phyloP scores from a whole-genome alignment of 2,329 filamentous ascomycete genomes.

The Aspergillus spinulosporus region DNA sequence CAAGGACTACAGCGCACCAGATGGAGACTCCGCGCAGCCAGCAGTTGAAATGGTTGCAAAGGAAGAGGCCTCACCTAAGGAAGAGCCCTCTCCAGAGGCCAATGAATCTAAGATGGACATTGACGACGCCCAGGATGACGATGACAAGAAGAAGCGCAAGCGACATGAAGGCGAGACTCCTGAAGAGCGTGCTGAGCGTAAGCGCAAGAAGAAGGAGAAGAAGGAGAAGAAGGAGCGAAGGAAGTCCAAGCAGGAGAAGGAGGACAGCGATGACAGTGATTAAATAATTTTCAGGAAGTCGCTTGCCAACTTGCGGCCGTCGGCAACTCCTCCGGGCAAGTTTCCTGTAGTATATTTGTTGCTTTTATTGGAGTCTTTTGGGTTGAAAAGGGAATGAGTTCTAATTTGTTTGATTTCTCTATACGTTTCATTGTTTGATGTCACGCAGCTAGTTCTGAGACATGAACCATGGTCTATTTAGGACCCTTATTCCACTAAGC shows the following conservation, averaged over 20 bases:
- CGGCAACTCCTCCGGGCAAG: slow-evolving; percentile 18
- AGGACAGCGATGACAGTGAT: slow-evolving; percentile 61
- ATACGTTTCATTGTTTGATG: slow-evolving; percentile 4
- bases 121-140: slow-evolving; percentile 42
- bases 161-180: slow-evolving; percentile 57
- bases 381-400: slow-evolving; percentile 40
- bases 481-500: neutral
- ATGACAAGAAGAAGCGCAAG: slow-evolving; percentile 56
- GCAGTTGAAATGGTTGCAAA: slow-evolving; percentile 46
- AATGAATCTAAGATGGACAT: slow-evolving; percentile 44
- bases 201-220: slow-evolving; percentile 55
- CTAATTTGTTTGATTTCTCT: slow-evolving; percentile 12
- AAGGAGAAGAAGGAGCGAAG: slow-evolving; percentile 66
- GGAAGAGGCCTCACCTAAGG: slow-evolving; percentile 33
- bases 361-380: slow-evolving; percentile 38
- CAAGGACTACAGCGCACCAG: slow-evolving; percentile 74
- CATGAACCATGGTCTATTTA: neutral
- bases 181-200: slow-evolving; percentile 51
- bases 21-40: slow-evolving; percentile 47
- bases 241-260: slow-evolving; percentile 80
- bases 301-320: slow-evolving; percentile 17
- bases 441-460: slow-evolving; percentile 3
- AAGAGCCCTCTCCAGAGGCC: slow-evolving; percentile 31
- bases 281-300: slow-evolving; percentile 33
- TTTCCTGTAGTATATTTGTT: slow-evolving; percentile 45